Percentiles rank a stretch among this genome's conserved stretches.
Evolutionary conservation across 371 early-diverging fungal genomes (phyloP).

Genomic region (Mortierella sp.): DNA sequence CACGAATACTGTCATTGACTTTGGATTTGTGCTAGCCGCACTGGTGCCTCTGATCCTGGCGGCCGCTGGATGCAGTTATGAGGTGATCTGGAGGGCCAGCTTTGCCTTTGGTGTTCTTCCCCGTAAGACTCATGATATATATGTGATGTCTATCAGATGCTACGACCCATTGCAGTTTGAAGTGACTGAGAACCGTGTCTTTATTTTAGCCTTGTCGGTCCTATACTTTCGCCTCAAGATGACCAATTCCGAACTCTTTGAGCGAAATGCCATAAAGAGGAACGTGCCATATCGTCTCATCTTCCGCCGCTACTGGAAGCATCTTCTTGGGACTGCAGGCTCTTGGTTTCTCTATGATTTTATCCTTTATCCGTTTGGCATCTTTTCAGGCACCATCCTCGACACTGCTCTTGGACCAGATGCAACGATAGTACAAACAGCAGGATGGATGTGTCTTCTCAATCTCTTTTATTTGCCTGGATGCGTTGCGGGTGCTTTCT

Average conservation of each 20-base stretch:
- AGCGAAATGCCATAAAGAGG: slow-evolving; percentile 53
- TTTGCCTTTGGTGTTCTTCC: slow-evolving; percentile 64
- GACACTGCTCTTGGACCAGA: slow-evolving; percentile 54
- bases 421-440: slow-evolving; percentile 54
- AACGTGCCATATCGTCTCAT: slow-evolving; percentile 66
- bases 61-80: slow-evolving; percentile 50
- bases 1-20: slow-evolving; percentile 62
- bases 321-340: slow-evolving; percentile 60
- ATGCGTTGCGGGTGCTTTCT: slow-evolving; percentile 59
- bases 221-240: slow-evolving; percentile 65
- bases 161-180: too few relatives aligned
- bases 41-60: slow-evolving; percentile 61
- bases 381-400: slow-evolving; percentile 61
- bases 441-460: neutral
- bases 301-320: slow-evolving; percentile 65
- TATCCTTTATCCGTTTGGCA: slow-evolving; percentile 62
- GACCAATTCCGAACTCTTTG: slow-evolving; percentile 61
- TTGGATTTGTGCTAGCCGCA: slow-evolving; percentile 64
- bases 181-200: neutral
- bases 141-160: too few relatives aligned
- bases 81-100: slow-evolving; percentile 60
- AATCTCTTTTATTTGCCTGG: neutral
- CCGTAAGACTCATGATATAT: too few relatives aligned
- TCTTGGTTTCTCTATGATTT: slow-evolving; percentile 73
- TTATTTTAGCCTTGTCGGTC: slow-evolving; percentile 54